These are phyloP conservation scores for Leccinum uliginosum DNA, from an alignment of 768 basidiomycete genomes.

Conservation along the genomic window DNA sequence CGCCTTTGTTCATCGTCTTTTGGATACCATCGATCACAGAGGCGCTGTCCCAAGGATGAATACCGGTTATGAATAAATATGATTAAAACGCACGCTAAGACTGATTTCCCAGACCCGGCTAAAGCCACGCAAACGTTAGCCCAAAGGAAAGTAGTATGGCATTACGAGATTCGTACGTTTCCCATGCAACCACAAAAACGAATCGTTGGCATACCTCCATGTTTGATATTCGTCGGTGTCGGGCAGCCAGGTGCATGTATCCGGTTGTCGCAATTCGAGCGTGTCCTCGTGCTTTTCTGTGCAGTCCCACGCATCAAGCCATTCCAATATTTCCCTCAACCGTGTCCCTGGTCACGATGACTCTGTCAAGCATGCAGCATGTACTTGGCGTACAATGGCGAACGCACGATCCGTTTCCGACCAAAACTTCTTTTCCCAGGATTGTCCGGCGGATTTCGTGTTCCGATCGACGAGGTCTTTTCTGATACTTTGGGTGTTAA, in stretches of 20 bases:
- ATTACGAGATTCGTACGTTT: neutral
- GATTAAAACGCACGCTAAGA: neutral
- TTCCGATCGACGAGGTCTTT: neutral
- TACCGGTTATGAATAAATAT: neutral
- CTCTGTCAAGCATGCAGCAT: neutral
- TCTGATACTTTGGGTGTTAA: neutral
- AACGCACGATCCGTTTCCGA: neutral
- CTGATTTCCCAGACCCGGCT: neutral
- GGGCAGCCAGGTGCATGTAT: neutral
- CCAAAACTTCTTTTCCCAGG: neutral
- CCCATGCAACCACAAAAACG: neutral
- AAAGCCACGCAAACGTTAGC: neutral
- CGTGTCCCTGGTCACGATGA: constrained; percentile 12
- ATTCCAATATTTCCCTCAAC: too few relatives aligned
- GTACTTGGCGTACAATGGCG: neutral
- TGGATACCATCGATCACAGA: neutral
- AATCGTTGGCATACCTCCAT: neutral
- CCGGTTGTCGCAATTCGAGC: neutral
- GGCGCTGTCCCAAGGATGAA: neutral
- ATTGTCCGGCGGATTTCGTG: neutral
- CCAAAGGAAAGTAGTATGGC: too few relatives aligned
- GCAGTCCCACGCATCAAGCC: neutral
- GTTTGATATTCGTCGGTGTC: neutral
- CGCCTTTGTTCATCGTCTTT: neutral
- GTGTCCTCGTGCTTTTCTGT: neutral